A percentile compares a stretch with the other conserved stretches of the same genome.
Conservation (phyloP, 2,329 filamentous ascomycete genomes). For the Pezicula carpinea region DNA sequence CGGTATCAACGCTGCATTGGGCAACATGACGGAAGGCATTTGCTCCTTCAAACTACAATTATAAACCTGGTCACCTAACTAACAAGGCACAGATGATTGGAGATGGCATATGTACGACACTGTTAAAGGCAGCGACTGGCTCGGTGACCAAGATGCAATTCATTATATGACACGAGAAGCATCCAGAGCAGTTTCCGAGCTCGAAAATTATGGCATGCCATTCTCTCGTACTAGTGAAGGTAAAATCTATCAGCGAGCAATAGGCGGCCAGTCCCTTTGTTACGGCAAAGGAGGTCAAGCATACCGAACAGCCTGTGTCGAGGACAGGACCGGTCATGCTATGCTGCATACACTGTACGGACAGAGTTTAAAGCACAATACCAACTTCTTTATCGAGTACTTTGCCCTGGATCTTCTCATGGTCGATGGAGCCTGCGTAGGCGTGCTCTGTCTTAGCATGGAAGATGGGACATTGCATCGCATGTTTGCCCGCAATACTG, state of each 20-base stretch:
- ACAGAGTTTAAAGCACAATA: conserved; percentile 41
- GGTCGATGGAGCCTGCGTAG: conserved; percentile 41
- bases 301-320: conserved; percentile 40
- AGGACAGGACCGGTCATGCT: conserved; percentile 44
- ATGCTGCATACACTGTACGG: conserved; percentile 46
- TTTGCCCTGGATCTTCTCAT: conserved; percentile 45
- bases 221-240: conserved; percentile 44
- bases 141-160: conserved; percentile 55
- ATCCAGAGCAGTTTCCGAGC: conserved; percentile 47
- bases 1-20: conserved; percentile 56
- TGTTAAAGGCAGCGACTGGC: conserved; percentile 54
- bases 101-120: conserved; percentile 58
- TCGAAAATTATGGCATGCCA: conserved; percentile 51
- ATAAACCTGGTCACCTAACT: conserved; percentile 4
- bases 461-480: conserved; percentile 44
- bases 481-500: conserved; percentile 42
- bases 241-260: conserved; percentile 41
- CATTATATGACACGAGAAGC: conserved; percentile 56
- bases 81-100: conserved; percentile 51
- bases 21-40: conserved; percentile 36
- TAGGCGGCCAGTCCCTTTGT: conserved; percentile 41
- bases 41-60: background rate
- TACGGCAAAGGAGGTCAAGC: conserved; percentile 45
- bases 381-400: conserved; percentile 46
- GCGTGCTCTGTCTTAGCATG: conserved; percentile 41